Evolutionary conservation across 805 yeast species (phyloP), one percentile per base, ranked within the genome.

Genomic region (Kodamaea kakaduensis): DNA sequence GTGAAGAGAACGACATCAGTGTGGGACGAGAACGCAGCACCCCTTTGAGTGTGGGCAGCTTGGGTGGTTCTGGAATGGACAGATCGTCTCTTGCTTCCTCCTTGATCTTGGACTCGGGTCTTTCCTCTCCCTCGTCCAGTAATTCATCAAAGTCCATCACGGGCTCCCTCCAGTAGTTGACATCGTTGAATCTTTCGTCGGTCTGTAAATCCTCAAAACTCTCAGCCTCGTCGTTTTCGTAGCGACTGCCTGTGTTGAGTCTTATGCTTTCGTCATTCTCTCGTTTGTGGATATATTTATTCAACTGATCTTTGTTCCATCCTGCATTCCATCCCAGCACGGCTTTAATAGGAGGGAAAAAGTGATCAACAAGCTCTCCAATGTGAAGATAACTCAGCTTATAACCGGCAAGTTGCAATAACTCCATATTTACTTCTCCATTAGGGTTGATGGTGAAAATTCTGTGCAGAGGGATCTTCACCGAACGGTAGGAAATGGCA

Each of bases 391-490:
- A 93, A 0, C 95, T 80, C 34, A 93, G 81, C 52, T 76, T 84
- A 58, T 84, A 86, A 2, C 98, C 98, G 0, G 97, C 94, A 51
- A 93, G 69, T 55, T 93, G 97, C 36, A 93, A 67, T 44, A 93
- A 71, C 59, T 93, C 98, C 95, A 93, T 84, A 64, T 87, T 96
- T 26, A 93, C 98, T 46, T 93, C 97, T 2, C 97, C 96, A 43
- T 85, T 87, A 1, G 97, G 89, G 51, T 93, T 90, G 49, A 93
- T 93, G 6, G 98, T 93, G 55, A 93, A 93, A 25, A 93, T 89
- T 43, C 96, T 70, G 25, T 96, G 90, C 13, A 94, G 79, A 2
- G 98, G 97, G 7, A 93, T 84, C 4, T 93, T 88, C 6, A 93
- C 97, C 7, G 88, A 83, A 48, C 97, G 71, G 56, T 93, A 93